These are phyloP conservation scores for Fagus crenata DNA, from an alignment of 306 rosid species.

Conservation along the genomic window DNA sequence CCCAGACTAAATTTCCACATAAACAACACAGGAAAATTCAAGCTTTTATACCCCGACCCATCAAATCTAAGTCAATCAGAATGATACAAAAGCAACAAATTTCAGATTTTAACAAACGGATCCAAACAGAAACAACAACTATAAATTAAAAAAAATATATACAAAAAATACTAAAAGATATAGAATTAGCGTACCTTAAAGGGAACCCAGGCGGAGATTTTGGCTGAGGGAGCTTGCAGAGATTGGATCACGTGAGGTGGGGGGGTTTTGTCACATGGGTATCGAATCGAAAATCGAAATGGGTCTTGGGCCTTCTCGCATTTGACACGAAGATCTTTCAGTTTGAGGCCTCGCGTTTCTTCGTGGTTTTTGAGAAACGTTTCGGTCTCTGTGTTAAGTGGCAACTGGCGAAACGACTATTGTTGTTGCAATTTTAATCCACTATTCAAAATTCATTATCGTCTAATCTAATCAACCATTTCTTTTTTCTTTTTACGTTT, in stretches of 20 bases:
- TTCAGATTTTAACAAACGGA: conserved; percentile 1
- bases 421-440: too few species aligned
- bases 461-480: too few species aligned
- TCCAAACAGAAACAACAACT: neutral
- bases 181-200: neutral
- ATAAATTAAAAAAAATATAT: neutral
- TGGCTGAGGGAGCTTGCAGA: conserved; percentile 4
- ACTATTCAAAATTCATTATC: too few species aligned
- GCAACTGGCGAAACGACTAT: too few species aligned
- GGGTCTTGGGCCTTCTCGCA: conserved; percentile 6
- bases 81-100: neutral
- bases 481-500: too few species aligned
- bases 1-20: neutral
- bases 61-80: neutral
- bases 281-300: neutral
- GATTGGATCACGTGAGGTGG: neutral
- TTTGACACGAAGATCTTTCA: neutral
- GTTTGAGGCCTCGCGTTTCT: conserved; percentile 1
- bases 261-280: conserved; percentile 8
- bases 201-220: conserved; percentile 2
- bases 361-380: neutral
- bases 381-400: neutral
- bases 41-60: neutral
- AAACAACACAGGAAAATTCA: neutral
- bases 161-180: neutral